phyloP scores from a whole-genome alignment of 305 asterid genomes.

The Withania somnifera region DNA sequence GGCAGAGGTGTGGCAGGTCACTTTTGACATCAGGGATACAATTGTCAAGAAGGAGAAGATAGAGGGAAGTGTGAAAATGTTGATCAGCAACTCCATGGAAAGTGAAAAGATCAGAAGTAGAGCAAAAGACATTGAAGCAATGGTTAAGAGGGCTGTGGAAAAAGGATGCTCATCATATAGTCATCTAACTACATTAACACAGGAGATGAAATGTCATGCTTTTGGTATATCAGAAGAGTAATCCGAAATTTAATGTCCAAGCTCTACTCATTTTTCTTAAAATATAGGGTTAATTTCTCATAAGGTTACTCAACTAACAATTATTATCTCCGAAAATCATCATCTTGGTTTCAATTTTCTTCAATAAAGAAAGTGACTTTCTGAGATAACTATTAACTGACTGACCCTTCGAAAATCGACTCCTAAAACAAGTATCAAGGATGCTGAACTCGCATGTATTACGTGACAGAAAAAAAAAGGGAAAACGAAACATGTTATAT shows the following conservation, averaged over 20 bases:
- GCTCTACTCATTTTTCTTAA: background rate
- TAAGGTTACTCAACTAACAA: no score
- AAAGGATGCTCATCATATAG: conserved; percentile 8
- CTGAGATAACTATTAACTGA: no score
- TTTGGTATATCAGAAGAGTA: background rate
- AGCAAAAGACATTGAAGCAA: background rate
- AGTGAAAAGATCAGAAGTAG: background rate
- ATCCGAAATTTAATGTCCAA: background rate
- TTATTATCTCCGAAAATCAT: no score
- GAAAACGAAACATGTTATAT: no score
- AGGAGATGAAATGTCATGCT: conserved; percentile 5
- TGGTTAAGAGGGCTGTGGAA: conserved; percentile 5
- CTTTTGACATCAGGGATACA: background rate
- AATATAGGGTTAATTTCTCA: no score
- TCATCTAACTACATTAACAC: conserved; percentile 11
- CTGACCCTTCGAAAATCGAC: no score
- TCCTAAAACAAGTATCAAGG: no score
- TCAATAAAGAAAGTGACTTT: no score
- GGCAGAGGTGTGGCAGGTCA: background rate
- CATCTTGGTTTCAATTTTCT: no score
- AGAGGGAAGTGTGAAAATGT: background rate
- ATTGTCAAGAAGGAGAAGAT: background rate
- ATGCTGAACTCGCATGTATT: no score
- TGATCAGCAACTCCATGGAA: background rate
- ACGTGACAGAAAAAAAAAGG: no score